Evolutionary conservation across 495 filamentous ascomycete species (phyloP).

Genomic region (Penicillium taxi): DNA sequence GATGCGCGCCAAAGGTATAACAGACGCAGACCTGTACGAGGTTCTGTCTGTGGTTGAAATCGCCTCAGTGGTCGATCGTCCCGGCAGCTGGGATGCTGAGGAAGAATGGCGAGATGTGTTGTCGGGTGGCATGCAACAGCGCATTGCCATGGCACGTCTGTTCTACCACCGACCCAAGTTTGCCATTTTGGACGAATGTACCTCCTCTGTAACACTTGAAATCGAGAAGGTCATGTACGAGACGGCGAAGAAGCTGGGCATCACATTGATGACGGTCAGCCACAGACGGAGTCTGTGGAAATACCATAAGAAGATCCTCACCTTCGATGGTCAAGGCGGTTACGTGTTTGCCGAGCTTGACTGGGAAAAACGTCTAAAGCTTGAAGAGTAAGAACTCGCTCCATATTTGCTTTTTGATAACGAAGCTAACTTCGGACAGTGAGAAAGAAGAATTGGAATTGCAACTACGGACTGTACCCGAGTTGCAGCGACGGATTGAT

Average conservation of each 20-base stretch:
- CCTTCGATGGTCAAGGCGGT: slow-evolving; percentile 90
- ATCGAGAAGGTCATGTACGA: slow-evolving; percentile 97
- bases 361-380: slow-evolving; percentile 70
- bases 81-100: slow-evolving; percentile 85
- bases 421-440: slow-evolving; percentile 27
- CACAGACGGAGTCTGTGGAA: slow-evolving; percentile 91
- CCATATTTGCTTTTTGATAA: neutral
- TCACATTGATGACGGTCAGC: slow-evolving; percentile 92
- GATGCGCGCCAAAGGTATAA: slow-evolving; percentile 77
- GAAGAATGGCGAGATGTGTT: slow-evolving; percentile 93
- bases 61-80: slow-evolving; percentile 71
- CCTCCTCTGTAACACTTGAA: slow-evolving; percentile 82
- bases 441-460: slow-evolving; percentile 93
- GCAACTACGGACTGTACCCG: slow-evolving; percentile 72
- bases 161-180: slow-evolving; percentile 89
- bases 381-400: slow-evolving; percentile 68
- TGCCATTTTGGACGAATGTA: slow-evolving; percentile 96
- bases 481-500: slow-evolving; percentile 73
- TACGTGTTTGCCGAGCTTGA: slow-evolving; percentile 89
- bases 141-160: slow-evolving; percentile 93
- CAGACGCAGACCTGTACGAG: slow-evolving; percentile 68
- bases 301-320: slow-evolving; percentile 86
- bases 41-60: slow-evolving; percentile 77
- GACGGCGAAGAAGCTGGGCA: slow-evolving; percentile 80
- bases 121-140: slow-evolving; percentile 85